Evolutionary conservation across 2,329 filamentous ascomycete genomes (phyloP), one percentile per base, ranked within the genome.

Genomic region (Polytolypa hystricis): DNA sequence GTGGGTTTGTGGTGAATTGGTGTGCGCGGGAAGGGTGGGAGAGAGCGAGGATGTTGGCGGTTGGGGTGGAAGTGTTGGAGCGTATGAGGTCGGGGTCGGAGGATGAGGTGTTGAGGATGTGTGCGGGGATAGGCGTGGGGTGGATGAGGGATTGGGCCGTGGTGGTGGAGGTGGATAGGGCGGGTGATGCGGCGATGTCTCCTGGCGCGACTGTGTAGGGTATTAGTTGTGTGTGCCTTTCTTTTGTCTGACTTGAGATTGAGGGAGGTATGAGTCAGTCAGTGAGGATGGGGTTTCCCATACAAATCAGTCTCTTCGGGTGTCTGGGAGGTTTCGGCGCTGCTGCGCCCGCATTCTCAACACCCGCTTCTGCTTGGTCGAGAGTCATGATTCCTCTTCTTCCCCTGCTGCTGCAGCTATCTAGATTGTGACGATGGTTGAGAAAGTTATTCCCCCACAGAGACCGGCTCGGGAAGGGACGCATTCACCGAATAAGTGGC

Each of bases 221-320:
- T 11, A 19, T 29, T 28, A 3, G 25, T 14, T 19, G 23, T 2
- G n/a, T 20, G 14, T 18, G 3, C 10, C 6, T 27, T n/a, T n/a
- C n/a, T n/a, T n/a, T n/a, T n/a, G n/a, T n/a, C n/a, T n/a, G n/a
- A n/a, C n/a, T n/a, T n/a, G n/a, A n/a, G n/a, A 16, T 35, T 9
- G 31, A 15, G 11, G 19, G 11, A 11, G 20, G n/a, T n/a, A 34
- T 23, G 32, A 34, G 19, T 33, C 30, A 21, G 25, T 33, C 19
- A 2, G 12, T 21, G 14, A n/a, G n/a, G n/a, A n/a, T 26, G 23
- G 18, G 5, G 20, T 38, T 17, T 14, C 17, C 47, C 51, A 17
- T 55, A 62, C 60, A 63, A 38, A 63, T 62, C 17, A 63, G 48
- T 42, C 60, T 60, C 48, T 61, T 62, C 17, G 60, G 60, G 27